Evolutionary conservation across 73 alveolate genomes (phyloP).

Genomic region (Symbiodinium pilosum): DNA sequence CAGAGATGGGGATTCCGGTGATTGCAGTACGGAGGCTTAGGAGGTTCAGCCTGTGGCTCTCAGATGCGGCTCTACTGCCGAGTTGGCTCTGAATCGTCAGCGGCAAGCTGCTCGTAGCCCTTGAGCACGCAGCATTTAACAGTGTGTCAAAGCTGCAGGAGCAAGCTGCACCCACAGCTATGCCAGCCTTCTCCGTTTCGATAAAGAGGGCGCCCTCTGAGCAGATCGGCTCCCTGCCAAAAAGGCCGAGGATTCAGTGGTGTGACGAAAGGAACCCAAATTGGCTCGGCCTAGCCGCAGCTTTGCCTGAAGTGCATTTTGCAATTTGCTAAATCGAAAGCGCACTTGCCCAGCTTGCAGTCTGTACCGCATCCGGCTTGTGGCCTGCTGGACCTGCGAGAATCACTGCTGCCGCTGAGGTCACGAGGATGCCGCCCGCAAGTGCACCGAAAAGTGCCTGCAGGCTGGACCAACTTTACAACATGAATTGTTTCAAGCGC

Average conservation of each 20-base stretch:
- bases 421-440: slow-evolving; percentile 39
- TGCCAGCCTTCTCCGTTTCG: background rate
- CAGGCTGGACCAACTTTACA: background rate
- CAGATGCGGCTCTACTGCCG: background rate
- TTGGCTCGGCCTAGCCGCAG: background rate
- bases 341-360: background rate
- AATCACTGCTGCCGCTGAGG: background rate
- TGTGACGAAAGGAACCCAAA: background rate
- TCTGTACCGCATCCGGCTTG: no score
- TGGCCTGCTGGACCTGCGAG: slow-evolving; percentile 55
- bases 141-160: no score
- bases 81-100: background rate
- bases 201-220: background rate
- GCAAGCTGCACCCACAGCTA: background rate
- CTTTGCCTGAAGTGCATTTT: background rate
- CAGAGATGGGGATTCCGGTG: no score
- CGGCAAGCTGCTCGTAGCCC: slow-evolving; percentile 14
- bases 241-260: background rate
- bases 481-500: no score
- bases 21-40: background rate
- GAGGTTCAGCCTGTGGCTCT: background rate
- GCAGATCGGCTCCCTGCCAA: background rate
- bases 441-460: slow-evolving; percentile 35
- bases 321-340: background rate
- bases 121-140: background rate